Base-by-base conservation (phyloP, 768 basidiomycete species). In the Leccinum ochraceum region DNA sequence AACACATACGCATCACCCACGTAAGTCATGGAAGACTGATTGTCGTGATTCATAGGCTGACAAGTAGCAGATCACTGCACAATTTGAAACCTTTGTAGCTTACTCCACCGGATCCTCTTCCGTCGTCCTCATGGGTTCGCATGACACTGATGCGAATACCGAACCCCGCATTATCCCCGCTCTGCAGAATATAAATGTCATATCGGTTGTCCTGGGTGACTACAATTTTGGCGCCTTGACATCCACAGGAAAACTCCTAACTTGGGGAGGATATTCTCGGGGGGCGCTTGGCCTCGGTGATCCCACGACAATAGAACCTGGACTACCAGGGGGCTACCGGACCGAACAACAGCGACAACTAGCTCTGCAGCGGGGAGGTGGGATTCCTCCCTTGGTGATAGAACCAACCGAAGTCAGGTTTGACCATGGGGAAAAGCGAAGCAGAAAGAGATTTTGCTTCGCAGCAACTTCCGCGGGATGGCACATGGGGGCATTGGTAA, bases 191-290 rank as follows among this genome's bases (percentile, higher is more conserved):
- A 83, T 77, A 64, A 79, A 81, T 39, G 84, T 98, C 57, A 95
- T 98, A 61, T 92, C 92, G 54, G 86, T 96, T 58, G 88, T 89
- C 14, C 81, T 94, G 54, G 96, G 96, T 6, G 96, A 98, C 74
- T 97, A 95, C 73, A 96, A 98, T 77, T 86, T 81, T 69, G 91
- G 86, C 37, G 95, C 96, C 1, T 78, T 97, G 67, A 95, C 93
- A 3, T 79, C 83, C 42, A 73, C 79, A 24, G 96, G 95, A 16
- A 82, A 86, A 69, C 77, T 94, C 26, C 77, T 89, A 20, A 91
- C 94, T 11, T 95, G 92, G 93, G 94, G 93, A 16, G 65, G 73
- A 26, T 89, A 86, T 74, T 89, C 88, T 22, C 71, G 76, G 32
- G 95, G 95, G 11, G 94, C 94, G 2, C 79, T 97, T 39, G 95